Evolutionary conservation across 805 yeast genomes (phyloP), one percentile per base, ranked within the genome.

Genomic region (Starmerella davenportii): DNA sequence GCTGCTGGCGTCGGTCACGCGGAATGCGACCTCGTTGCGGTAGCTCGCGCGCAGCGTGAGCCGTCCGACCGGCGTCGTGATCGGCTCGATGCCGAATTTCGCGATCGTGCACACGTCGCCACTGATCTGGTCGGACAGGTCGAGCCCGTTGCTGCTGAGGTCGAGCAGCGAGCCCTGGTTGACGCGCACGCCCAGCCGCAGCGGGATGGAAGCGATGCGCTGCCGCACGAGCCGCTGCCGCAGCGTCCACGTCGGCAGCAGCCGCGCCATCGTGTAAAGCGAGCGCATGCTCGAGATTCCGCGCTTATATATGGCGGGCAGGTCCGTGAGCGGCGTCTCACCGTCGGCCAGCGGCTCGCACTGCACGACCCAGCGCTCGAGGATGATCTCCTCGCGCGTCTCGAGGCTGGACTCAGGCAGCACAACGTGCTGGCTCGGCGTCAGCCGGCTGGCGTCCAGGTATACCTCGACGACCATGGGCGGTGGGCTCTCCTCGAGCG

Each of bases 311-410:
- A 79, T 68, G 32, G 66, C 57, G 1, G 84, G 79, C 14, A 78
- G 63, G 38, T 79, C 90, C 18, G 51, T 48, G 16, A 43, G 43
- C 8, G 48, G 14, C 16, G 38, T 33, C 14, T 32, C 35, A 11
- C 9, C 5, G 5, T 30, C 37, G 18, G 28, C 15, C 18, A 37
- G 36, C 15, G 69, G 58, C 50, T 78, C 85, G 43, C 85, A 69
- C 55, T 85, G 94, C 25, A 90, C 60, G 19, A 82, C 64, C 98
- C 98, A 90, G 42, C 98, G 67, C 53, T 90, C 98, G 41, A 90
- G 60, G 2, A 90, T 95, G n/a, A 90, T 70, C 56, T 87, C 96
- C 15, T 72, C 65, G 50, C 78, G 78, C 8, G 76, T 37, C 27
- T 16, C 32, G 35, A 37, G 37, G 5, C 65, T 64, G 3, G 64